Base-by-base conservation (phyloP, 1,284 basidiomycete species). In the Melampsora americana region DNA sequence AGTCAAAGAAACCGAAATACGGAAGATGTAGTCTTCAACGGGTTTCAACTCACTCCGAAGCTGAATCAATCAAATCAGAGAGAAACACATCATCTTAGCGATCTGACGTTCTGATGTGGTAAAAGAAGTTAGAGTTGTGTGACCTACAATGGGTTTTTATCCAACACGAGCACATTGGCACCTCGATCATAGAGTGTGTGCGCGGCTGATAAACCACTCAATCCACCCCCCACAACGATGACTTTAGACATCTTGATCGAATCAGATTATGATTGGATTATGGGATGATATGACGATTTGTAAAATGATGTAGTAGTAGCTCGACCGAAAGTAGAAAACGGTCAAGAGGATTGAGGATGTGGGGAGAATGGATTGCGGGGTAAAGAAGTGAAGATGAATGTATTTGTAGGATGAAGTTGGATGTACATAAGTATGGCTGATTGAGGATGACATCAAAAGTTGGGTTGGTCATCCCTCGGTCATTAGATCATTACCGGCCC, bases 161-260 rank as follows among this genome's bases (percentile, higher is more conserved):
- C 79, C 62, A 80, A 80, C n/a, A 83, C 80, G 70, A 83, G 81
- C 64, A 97, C 95, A 85, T 92, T 96, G 48, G 91, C 94, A 72
- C 95, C 95, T 77, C 95, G 89, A 86, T 98, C 95, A 78, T 96
- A 90, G 78, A 97, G 89, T 77, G 93, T 95, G 85, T 97, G 94
- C 56, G 93, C 93, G 79, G 92, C 93, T 80, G 91, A 92, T 80
- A 95, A 90, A 84, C 93, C 93, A 30, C 92, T 92, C 80, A 95
- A 90, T 87, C 92, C 92, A 81, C 93, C 92, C 83, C 93, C 93
- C 79, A 95, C 92, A 82, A 96, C 90, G 84, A 95, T 94, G 80
- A 92, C 91, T 80, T 84, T 84, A 28, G 83, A 82, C 83, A 84
- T 84, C 79, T 82, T 16, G 18, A 28, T 9, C 7, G 53, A 59